These are phyloP conservation scores for Aspergillus versicolor DNA, from an alignment of 2,329 filamentous ascomycete genomes.

Conservation along the genomic window DNA sequence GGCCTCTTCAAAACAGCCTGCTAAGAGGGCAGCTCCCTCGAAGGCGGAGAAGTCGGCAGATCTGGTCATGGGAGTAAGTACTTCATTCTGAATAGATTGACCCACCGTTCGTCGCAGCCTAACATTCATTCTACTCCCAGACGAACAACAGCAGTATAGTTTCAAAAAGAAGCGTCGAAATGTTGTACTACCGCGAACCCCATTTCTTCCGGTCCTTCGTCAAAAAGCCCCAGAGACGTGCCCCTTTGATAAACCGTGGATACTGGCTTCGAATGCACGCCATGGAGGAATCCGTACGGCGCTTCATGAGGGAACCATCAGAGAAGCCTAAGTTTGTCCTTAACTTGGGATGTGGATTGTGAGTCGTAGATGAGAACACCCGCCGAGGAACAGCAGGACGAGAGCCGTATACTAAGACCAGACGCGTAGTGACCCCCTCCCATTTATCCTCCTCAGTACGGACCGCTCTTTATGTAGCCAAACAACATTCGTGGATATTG, in stretches of 20 bases:
- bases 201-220: conserved; percentile 90
- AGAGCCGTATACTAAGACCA: conserved; percentile 27
- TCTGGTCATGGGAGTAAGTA: conserved; percentile 54
- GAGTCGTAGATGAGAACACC: conserved; percentile 44
- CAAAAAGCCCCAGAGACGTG: conserved; percentile 74
- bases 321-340: conserved; percentile 69
- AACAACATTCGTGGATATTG: conserved; percentile 76
- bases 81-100: background rate
- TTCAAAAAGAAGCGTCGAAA: conserved; percentile 90
- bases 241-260: conserved; percentile 86
- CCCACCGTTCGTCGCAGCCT: background rate
- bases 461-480: conserved; percentile 59
- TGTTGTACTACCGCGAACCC: conserved; percentile 76
- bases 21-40: conserved; percentile 16
- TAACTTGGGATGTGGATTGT: conserved; percentile 90
- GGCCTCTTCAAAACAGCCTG: conserved; percentile 17
- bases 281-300: conserved; percentile 70
- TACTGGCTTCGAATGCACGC: conserved; percentile 85
- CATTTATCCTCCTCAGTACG: conserved; percentile 75
- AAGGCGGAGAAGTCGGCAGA: conserved; percentile 48
- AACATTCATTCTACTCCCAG: conserved; percentile 35
- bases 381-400: background rate
- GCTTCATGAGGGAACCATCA: conserved; percentile 64
- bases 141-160: conserved; percentile 92
- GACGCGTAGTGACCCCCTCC: conserved; percentile 71